Base-by-base conservation (phyloP, 2,329 filamentous ascomycete species). In the Zasmidium cellare region DNA sequence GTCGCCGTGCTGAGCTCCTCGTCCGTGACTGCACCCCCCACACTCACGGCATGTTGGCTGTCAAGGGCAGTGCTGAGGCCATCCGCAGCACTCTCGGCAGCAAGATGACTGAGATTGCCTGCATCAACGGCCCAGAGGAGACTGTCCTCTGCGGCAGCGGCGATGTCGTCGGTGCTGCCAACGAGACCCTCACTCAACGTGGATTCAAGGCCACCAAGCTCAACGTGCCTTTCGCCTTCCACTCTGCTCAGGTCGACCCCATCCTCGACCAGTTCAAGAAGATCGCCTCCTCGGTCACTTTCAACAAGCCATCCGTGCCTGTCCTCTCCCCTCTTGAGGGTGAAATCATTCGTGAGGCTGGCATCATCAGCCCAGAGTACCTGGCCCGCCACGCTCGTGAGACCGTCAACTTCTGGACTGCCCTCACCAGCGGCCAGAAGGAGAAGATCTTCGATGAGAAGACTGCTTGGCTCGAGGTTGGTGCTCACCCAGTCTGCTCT, bases 101-200 rank as follows among this genome's bases (percentile, higher is more conserved):
- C 56, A 76, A 77, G 63, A 78, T 78, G 66, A 75, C 75, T 31
- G 80, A 84, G 65, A 75, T 86, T 59, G 87, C 90, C 16, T 94
- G 91, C 76, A 82, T 91, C 71, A 96, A 96, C 65, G 85, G 87
- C 0, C 86, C 87, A 0, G 79, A 84, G 51, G 89, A 91, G 70
- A 92, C 87, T 9, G 91, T 94, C 1, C 78, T 94, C n/a, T 84
- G 84, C 60, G 84, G 83, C 16, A 81, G 80, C 55, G 81, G 84
- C 51, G 78, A 85, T 41, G 79, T 87, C 59, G 84, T 89, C 54
- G 78, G 83, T 58, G 76, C 77, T 3, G 76, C 86, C 16, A 79
- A 72, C 57, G 73, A 81, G 9, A 67, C 77, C 25, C 77, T 88
- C 2, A 71, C 77, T 14, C 71, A 74, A 6, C 76, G 79, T 56